A percentile compares a stretch with the other conserved stretches of the same genome.
Conservation (phyloP, 176 grass and related monocot genomes). For the Oryza coarctata region DNA sequence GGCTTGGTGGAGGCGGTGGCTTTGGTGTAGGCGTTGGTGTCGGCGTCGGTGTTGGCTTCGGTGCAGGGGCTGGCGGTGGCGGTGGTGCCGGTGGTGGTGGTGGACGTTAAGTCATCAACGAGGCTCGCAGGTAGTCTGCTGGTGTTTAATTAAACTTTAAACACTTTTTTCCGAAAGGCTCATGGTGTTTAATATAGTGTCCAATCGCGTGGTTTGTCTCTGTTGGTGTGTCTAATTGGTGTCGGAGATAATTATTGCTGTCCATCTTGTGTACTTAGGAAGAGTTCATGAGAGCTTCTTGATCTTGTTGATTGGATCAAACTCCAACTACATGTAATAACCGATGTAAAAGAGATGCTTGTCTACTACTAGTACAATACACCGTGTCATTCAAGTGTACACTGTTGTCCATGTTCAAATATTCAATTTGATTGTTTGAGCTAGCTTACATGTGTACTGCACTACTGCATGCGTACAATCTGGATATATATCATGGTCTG, state of each 20-base stretch:
- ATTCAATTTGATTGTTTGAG: too few relatives aligned
- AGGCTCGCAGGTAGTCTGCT: neutral
- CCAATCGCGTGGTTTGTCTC: neutral
- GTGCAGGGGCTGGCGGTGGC: neutral
- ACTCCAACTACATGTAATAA: neutral
- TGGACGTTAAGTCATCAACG: neutral
- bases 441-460: too few relatives aligned
- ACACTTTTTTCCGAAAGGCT: neutral
- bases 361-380: neutral
- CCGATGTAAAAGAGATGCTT: neutral
- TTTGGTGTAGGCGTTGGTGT: slow-evolving; percentile 14
- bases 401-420: neutral
- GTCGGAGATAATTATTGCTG: neutral
- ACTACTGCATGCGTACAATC: neutral
- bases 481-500: neutral
- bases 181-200: neutral
- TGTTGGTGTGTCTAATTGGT: neutral
- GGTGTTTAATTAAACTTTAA: neutral
- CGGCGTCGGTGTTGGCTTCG: slow-evolving; percentile 25
- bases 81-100: slow-evolving; percentile 25
- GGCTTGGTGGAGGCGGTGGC: neutral
- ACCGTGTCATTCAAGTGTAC: too few relatives aligned
- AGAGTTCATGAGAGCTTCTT: neutral
- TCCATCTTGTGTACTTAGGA: neutral
- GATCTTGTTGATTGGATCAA: neutral